Evolutionary conservation across 495 filamentous ascomycete genomes (phyloP), one percentile per base, ranked within the genome.

Genomic region (Lophiotrema nucula): DNA sequence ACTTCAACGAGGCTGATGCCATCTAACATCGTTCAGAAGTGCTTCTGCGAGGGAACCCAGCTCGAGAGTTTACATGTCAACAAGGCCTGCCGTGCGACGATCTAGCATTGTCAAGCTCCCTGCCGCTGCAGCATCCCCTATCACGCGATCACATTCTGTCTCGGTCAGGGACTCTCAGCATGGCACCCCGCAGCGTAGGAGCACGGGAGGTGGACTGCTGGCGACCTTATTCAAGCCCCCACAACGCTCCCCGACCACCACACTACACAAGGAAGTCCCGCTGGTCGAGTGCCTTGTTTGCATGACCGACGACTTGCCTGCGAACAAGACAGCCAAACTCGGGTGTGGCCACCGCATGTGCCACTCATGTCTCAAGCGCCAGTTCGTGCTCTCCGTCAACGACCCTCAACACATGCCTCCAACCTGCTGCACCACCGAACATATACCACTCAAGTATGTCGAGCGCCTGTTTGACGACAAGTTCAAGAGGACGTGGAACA

Each of bases 331-430:
- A 19, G 84, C 82, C 18, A 86, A 86, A 62, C 80, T 92, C 37
- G 77, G 81, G 53, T 95, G 89, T 66, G 80, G 79, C 22, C 89
- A 95, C 67, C 81, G 81, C 38, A 90, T 89, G 86, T 95, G 89
- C 69, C 73, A 86, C 51, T 65, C 78, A 10, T 95, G 89, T 70
- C 73, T 95, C 21, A 82, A 81, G 64, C 81, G 83, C 18, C 79
- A 83, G 58, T 95, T 93, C 69, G 81, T 74, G 21, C 73, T 87
- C 33, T 90, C 88, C 18, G 73, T 90, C 54, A 84, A 77, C 31
- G 87, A 92, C 67, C 86, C 88, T 0, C 78, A 82, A 26, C 83
- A 86, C 64, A 92, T 92, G 87, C 88, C 89, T 8, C 89, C 89
- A 0, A 80, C 74, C 61, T 95, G 89, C 64, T 95, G 89, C 70